These are phyloP conservation scores for Teratosphaeriaceae sp. DNA, from an alignment of 2,329 filamentous ascomycete genomes.

Conservation along the genomic window DNA sequence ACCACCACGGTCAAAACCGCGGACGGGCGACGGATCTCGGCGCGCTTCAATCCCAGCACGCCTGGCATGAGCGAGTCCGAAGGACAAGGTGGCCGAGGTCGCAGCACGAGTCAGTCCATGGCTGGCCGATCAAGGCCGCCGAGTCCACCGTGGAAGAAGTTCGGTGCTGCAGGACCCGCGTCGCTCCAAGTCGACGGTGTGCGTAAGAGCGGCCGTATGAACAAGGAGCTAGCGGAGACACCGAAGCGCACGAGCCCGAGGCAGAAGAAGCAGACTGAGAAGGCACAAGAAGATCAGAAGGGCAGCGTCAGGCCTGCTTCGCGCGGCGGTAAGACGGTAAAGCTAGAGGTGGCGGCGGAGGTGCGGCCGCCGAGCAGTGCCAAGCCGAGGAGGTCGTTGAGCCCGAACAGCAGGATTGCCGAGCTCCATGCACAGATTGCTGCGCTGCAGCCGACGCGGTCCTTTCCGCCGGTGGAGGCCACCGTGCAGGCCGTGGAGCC, in stretches of 20 bases:
- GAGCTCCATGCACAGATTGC: conserved; percentile 26
- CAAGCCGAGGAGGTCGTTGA: conserved; percentile 10
- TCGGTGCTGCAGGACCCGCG: conserved; percentile 78
- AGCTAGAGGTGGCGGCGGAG: not conserved
- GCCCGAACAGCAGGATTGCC: conserved; percentile 17
- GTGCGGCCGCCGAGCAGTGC: not conserved
- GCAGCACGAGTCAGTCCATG: conserved; percentile 18
- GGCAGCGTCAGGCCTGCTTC: conserved; percentile 8
- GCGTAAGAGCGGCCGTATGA: conserved; percentile 55
- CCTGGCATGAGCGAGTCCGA: conserved; percentile 21
- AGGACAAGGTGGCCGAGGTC: conserved; percentile 8
- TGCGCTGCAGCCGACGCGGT: conserved; percentile 21
- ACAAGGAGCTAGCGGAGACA: conserved; percentile 25
- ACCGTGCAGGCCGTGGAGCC: too few species aligned
- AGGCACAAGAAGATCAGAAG: conserved; percentile 16
- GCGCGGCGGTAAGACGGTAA: conserved; percentile 3
- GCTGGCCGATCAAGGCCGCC: conserved; percentile 40
- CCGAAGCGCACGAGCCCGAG: conserved; percentile 22
- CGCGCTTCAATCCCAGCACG: conserved; percentile 21
- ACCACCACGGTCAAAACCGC: conserved; percentile 25
- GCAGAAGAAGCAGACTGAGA: conserved; percentile 24
- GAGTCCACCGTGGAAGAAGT: conserved; percentile 92
- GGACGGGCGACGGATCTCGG: conserved; percentile 28
- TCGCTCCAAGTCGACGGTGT: conserved; percentile 63
- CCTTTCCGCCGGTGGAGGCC: conserved; percentile 13